Percentiles rank a stretch among this genome's conserved stretches.
These are phyloP conservation scores for Solanum pennellii DNA, from an alignment of 257 asterid genomes.

Conservation along the genomic window DNA sequence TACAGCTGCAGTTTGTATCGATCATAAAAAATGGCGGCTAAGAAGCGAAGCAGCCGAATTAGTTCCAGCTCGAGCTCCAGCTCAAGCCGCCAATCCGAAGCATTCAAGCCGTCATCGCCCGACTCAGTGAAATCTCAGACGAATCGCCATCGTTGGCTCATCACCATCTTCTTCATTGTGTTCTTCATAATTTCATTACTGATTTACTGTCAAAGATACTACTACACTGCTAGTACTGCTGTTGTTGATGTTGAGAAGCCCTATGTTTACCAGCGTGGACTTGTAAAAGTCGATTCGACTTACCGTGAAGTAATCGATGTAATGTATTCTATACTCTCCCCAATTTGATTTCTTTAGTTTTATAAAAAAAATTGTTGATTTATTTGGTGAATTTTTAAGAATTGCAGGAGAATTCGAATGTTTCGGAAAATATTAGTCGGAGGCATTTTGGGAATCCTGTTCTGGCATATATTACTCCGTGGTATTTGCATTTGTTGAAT, in stretches of 20 bases:
- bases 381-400: conserved; percentile 16
- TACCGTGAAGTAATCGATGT: conserved; percentile 63
- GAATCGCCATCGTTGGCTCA: conserved; percentile 15
- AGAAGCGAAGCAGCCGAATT: conserved; percentile 44
- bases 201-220: conserved; percentile 24
- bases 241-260: conserved; percentile 9
- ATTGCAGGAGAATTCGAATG: conserved; percentile 67
- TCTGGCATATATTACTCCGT: conserved; percentile 84
- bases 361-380: neutral
- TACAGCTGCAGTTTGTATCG: neutral
- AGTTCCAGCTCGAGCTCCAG: conserved; percentile 10
- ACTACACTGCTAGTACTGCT: neutral
- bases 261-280: conserved; percentile 39
- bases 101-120: conserved; percentile 1
- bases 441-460: conserved; percentile 73
- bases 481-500: conserved; percentile 31
- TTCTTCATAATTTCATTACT: conserved; percentile 28
- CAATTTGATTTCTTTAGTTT: neutral
- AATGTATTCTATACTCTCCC: conserved; percentile 6
- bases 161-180: conserved; percentile 7
- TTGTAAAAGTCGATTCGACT: conserved; percentile 36
- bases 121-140: conserved; percentile 9
- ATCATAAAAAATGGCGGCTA: conserved; percentile 38
- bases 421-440: conserved; percentile 38
- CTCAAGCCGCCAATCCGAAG: conserved; percentile 11